Percentiles rank a stretch among this genome's conserved stretches.
phyloP scores from a whole-genome alignment of 2,329 filamentous ascomycete species.

The Clonostachys rhizophaga region DNA sequence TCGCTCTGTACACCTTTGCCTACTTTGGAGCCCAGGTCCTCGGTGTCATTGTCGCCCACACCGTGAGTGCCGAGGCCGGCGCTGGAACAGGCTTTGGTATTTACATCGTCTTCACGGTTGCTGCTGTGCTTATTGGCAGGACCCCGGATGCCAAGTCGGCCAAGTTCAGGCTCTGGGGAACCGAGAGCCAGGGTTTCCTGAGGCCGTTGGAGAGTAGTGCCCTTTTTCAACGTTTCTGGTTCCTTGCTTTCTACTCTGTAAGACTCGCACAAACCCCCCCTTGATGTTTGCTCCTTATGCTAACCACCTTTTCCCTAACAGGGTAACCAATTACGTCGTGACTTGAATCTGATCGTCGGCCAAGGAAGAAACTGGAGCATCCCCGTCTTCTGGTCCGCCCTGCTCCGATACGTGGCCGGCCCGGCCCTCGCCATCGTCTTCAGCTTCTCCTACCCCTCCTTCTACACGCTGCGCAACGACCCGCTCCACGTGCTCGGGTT shows the following conservation, averaged over 20 bases:
- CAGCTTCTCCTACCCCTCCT: constrained; percentile 45
- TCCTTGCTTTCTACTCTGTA: constrained; percentile 52
- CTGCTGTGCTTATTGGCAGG: constrained; percentile 31
- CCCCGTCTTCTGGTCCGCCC: constrained; percentile 41
- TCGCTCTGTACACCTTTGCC: constrained; percentile 40
- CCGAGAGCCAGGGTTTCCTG: not conserved
- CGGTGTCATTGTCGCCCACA: constrained; percentile 45
- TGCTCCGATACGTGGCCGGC: constrained; percentile 43
- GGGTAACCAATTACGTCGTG: constrained; percentile 50
- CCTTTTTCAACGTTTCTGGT: constrained; percentile 40
- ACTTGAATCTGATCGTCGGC: constrained; percentile 49
- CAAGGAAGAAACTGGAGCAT: constrained; percentile 52
- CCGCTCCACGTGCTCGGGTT: constrained; percentile 47
- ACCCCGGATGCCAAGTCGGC: constrained; percentile 33
- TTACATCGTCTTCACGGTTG: constrained; percentile 35
- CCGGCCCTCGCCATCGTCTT: constrained; percentile 46
- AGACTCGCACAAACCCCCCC: constrained; percentile 8
- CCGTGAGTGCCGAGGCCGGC: constrained; percentile 33
- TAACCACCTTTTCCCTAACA: constrained; percentile 13
- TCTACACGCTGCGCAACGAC: constrained; percentile 40
- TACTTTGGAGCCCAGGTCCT: constrained; percentile 49
- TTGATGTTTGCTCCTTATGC: not conserved
- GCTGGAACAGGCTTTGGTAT: constrained; percentile 47
- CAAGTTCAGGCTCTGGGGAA: not conserved
- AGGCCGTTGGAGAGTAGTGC: constrained; percentile 32